Conservation (phyloP, 495 filamentous ascomycete species). For the Amphirosellinia nigrospora region DNA sequence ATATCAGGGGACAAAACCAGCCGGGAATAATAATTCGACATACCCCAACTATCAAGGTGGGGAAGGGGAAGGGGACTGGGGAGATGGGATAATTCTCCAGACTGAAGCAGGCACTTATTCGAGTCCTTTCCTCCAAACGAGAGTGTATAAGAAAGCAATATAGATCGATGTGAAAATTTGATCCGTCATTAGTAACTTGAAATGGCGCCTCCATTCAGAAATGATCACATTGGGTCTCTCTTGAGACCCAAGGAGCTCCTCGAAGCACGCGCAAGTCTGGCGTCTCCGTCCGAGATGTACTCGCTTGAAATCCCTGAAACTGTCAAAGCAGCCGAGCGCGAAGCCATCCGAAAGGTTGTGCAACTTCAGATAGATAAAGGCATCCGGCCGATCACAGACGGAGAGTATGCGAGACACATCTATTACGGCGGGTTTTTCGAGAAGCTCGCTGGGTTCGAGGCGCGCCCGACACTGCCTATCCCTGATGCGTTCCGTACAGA, state of each 20-base stretch:
- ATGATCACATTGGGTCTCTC: constrained; percentile 83
- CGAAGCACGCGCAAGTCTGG: constrained; percentile 53
- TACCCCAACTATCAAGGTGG: not conserved
- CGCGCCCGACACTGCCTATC: constrained; percentile 44
- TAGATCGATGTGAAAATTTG: not conserved
- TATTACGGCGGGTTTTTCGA: constrained; percentile 76
- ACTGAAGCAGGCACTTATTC: not conserved
- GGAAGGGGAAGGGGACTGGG: too few relatives aligned
- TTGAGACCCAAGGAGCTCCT: constrained; percentile 74
- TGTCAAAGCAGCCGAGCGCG: constrained; percentile 61
- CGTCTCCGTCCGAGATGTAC: constrained; percentile 43
- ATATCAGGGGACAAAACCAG: not conserved
- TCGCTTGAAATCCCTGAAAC: constrained; percentile 54
- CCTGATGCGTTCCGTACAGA: constrained; percentile 46
- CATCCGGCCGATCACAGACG: constrained; percentile 71
- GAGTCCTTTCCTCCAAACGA: not conserved
- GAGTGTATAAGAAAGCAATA: not conserved
- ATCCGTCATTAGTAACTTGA: not conserved
- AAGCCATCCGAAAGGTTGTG: constrained; percentile 69
- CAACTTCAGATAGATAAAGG: constrained; percentile 68
- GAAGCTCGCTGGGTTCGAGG: constrained; percentile 59
- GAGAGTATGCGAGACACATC: constrained; percentile 74
- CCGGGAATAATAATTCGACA: not conserved
- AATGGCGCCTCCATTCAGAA: constrained; percentile 72
- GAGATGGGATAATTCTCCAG: too few relatives aligned